Evolutionary conservation across 495 filamentous ascomycete genomes (phyloP).

Genomic region (Neurospora sp.): DNA sequence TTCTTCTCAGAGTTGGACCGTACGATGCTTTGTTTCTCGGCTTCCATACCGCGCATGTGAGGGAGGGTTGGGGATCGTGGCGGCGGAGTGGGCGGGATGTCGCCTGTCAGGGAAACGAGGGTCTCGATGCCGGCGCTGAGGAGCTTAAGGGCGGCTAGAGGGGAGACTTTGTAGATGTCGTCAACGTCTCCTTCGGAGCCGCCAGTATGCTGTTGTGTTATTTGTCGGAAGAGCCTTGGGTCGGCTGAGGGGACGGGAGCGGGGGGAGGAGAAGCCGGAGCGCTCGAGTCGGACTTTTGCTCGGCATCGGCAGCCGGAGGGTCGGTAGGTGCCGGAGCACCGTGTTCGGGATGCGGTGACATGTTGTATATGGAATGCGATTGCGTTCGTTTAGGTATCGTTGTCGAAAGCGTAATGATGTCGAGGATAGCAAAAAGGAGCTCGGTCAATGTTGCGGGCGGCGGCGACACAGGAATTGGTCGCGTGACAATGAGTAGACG

Average conservation of each 20-base stretch:
- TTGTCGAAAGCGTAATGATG: not conserved
- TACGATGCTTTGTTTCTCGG: constrained; percentile 47
- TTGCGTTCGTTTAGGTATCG: not conserved
- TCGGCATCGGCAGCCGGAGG: constrained; percentile 1
- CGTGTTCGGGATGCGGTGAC: not conserved
- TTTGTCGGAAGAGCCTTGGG: constrained; percentile 21
- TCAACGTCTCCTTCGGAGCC: constrained; percentile 18
- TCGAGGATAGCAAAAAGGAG: not conserved
- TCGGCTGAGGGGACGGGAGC: constrained; percentile 41
- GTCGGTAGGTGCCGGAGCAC: constrained; percentile 1
- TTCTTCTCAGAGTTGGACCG: constrained; percentile 43
- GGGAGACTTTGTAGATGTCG: constrained; percentile 63
- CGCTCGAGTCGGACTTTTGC: constrained; percentile 10
- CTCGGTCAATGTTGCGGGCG: not conserved
- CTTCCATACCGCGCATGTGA: constrained; percentile 46
- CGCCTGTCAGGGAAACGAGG: constrained; percentile 59
- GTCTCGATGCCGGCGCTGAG: constrained; percentile 63
- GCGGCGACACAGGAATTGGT: not conserved
- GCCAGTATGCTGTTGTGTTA: not conserved
- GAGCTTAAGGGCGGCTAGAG: constrained; percentile 68
- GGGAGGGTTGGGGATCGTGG: constrained; percentile 49
- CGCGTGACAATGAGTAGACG: not conserved
- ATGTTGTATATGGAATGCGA: not conserved
- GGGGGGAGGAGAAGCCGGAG: constrained; percentile 29
- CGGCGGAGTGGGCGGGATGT: constrained; percentile 66